These are phyloP conservation scores for Alternaria arbusti DNA, from an alignment of 2,329 filamentous ascomycete species.

Conservation along the genomic window DNA sequence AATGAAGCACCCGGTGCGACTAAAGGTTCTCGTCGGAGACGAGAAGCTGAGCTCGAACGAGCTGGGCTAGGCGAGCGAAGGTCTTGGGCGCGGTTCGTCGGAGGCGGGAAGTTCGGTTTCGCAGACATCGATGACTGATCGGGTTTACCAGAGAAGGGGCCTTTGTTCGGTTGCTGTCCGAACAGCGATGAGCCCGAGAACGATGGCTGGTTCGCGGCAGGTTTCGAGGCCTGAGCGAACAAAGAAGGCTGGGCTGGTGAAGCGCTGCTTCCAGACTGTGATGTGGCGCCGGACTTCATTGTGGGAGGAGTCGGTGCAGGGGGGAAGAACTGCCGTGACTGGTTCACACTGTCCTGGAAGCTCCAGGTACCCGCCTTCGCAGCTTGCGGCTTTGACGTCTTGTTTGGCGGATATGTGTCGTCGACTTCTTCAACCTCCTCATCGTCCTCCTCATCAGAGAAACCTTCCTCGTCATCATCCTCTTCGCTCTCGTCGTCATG, in stretches of 20 bases:
- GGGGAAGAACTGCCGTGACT: conserved; percentile 34
- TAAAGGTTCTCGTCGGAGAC: conserved; percentile 37
- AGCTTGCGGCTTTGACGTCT: conserved; percentile 21
- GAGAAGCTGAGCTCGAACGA: conserved; percentile 62
- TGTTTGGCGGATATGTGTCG: conserved; percentile 46
- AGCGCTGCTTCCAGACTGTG: conserved; percentile 25
- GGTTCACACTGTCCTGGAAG: conserved; percentile 31
- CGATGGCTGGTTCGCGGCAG: conserved; percentile 10
- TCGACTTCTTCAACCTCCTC: conserved; percentile 50
- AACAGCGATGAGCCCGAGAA: conserved; percentile 23
- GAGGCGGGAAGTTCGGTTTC: conserved; percentile 59
- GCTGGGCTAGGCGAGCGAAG: conserved; percentile 77
- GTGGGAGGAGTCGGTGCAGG: conserved; percentile 43
- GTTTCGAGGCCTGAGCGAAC: conserved; percentile 22
- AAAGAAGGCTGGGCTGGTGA: conserved; percentile 28
- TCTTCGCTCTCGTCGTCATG: conserved; percentile 52
- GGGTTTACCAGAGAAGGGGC: conserved; percentile 16
- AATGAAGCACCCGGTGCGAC: conserved; percentile 43
- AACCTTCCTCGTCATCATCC: conserved; percentile 45
- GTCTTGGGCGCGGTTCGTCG: conserved; percentile 52
- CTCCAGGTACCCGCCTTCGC: conserved; percentile 14
- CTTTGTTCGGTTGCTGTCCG: conserved; percentile 20
- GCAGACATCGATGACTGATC: conserved; percentile 27
- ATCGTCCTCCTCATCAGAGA: conserved; percentile 51
- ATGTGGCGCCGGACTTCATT: conserved; percentile 32